These are phyloP conservation scores for Cupressus sempervirens DNA, from an alignment of 75 land plant genomes.

Conservation along the genomic window DNA sequence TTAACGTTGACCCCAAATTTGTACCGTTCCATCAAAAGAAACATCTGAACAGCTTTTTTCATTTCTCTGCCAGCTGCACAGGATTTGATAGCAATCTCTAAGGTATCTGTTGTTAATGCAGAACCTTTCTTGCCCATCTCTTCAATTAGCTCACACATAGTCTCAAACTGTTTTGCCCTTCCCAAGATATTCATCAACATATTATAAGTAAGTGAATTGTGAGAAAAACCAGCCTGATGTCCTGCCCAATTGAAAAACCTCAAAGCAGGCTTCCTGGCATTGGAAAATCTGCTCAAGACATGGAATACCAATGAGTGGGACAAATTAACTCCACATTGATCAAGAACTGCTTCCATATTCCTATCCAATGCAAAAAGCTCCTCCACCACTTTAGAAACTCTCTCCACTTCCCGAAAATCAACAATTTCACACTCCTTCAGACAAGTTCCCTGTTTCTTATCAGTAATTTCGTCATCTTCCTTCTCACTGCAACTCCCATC, in stretches of 20 bases:
- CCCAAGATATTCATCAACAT: slow-evolving; percentile 51
- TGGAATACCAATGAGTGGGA: slow-evolving; percentile 34
- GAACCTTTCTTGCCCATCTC: slow-evolving; percentile 52
- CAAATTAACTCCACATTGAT: slow-evolving; percentile 34
- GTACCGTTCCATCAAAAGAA: no score
- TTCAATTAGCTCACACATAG: slow-evolving; percentile 47
- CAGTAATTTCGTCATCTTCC: slow-evolving; percentile 3
- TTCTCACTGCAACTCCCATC: slow-evolving; percentile 7
- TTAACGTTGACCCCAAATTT: no score
- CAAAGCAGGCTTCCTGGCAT: slow-evolving; percentile 54
- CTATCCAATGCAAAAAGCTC: slow-evolving; percentile 54
- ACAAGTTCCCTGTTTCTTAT: not conserved
- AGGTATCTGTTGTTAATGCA: no score
- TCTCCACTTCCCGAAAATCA: slow-evolving; percentile 37
- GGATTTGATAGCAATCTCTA: no score
- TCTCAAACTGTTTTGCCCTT: slow-evolving; percentile 59
- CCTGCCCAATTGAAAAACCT: slow-evolving; percentile 68
- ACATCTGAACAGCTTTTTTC: no score
- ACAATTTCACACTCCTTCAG: not conserved
- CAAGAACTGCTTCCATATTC: slow-evolving; percentile 62
- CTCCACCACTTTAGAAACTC: slow-evolving; percentile 51
- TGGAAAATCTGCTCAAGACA: slow-evolving; percentile 45
- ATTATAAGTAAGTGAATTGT: slow-evolving; percentile 45
- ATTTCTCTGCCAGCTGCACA: no score
- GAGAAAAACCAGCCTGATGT: slow-evolving; percentile 32